phyloP scores from a whole-genome alignment of 2,329 filamentous ascomycete species.

The Geosmithia morbida region DNA sequence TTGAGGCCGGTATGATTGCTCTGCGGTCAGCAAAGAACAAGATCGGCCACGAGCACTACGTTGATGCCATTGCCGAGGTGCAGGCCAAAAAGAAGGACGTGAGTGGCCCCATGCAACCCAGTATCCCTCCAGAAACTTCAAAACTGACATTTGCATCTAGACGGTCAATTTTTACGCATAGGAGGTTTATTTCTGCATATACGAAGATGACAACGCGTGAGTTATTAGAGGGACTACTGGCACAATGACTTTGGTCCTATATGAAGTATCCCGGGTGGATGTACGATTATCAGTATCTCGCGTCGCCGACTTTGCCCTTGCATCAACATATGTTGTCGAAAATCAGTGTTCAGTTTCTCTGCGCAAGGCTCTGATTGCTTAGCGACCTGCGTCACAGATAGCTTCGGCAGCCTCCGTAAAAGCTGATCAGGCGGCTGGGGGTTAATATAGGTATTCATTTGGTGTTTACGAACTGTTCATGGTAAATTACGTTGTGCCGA shows the following conservation, averaged over 20 bases:
- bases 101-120: slow-evolving; percentile 15
- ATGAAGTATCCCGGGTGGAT: background rate
- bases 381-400: background rate
- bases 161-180: slow-evolving; percentile 44
- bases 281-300: background rate
- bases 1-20: slow-evolving; percentile 98
- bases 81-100: slow-evolving; percentile 90
- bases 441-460: background rate
- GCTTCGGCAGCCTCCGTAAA: background rate
- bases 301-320: background rate
- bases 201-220: background rate
- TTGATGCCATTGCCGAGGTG: slow-evolving; percentile 94
- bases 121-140: background rate
- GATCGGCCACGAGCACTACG: slow-evolving; percentile 96
- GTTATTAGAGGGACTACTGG: background rate
- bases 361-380: too few relatives aligned
- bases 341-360: too few relatives aligned
- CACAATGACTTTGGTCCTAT: background rate
- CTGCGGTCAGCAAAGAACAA: slow-evolving; percentile 88
- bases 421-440: background rate
- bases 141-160: slow-evolving; percentile 14
- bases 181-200: slow-evolving; percentile 3
- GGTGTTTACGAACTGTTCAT: background rate
- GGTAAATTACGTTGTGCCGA: background rate
- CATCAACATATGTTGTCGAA: background rate